These are phyloP conservation scores for Rhodamnia rubescens DNA, from an alignment of 345 rosid species.

Conservation along the genomic window DNA sequence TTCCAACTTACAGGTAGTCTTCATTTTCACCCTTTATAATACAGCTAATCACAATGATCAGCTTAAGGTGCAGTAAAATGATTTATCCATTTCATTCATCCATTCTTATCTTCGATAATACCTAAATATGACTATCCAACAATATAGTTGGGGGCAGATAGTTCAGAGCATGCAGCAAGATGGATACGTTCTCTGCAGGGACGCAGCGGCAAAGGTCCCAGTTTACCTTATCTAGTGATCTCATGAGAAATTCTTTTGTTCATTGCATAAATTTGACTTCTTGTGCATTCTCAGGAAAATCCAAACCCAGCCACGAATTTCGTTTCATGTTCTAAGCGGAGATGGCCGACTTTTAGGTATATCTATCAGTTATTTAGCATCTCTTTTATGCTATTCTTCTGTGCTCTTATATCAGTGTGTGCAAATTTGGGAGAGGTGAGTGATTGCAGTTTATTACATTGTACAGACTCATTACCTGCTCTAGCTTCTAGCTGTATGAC, in stretches of 20 bases:
- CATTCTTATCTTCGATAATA: neutral
- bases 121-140: neutral
- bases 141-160: conserved; percentile 74
- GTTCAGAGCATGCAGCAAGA: conserved; percentile 89
- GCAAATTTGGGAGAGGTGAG: neutral
- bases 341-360: conserved; percentile 40
- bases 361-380: neutral
- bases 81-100: neutral
- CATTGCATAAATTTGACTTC: conserved; percentile 4
- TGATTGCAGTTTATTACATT: neutral
- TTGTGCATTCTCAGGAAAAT: conserved; percentile 28
- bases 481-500: neutral
- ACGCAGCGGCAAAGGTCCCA: conserved; percentile 67
- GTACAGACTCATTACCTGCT: neutral
- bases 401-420: neutral
- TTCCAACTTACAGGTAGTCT: conserved; percentile 52
- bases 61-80: conserved; percentile 45
- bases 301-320: conserved; percentile 33
- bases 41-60: conserved; percentile 62
- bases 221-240: neutral
- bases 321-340: conserved; percentile 40
- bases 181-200: conserved; percentile 67
- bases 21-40: conserved; percentile 68
- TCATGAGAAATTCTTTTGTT: neutral
- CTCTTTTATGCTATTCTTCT: neutral